Conservation (phyloP, 495 filamentous ascomycete genomes). For the Xylaria grammica region DNA sequence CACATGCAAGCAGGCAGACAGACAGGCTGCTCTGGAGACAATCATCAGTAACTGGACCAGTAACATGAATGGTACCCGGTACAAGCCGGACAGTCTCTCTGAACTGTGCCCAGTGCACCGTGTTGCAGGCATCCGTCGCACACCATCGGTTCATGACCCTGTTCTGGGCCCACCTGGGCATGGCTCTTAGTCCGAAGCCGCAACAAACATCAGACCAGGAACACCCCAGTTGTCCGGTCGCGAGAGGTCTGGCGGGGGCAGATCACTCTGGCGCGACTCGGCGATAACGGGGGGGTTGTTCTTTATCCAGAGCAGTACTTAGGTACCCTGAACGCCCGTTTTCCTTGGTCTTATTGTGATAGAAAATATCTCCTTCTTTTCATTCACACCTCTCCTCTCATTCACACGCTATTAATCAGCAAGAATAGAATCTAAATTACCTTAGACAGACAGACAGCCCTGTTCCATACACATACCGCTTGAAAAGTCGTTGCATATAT, state of each 20-base stretch:
- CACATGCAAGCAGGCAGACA: no score
- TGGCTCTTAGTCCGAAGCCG: slow-evolving; percentile 26
- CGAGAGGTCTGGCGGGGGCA: neutral
- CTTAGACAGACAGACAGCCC: neutral
- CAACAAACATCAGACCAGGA: slow-evolving; percentile 16
- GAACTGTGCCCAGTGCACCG: slow-evolving; percentile 17
- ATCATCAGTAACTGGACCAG: no score
- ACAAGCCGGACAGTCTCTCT: neutral
- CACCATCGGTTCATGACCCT: neutral
- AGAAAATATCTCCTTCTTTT: neutral
- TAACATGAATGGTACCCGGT: slow-evolving; percentile 1
- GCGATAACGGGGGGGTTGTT: slow-evolving; percentile 14
- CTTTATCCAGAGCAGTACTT: slow-evolving; percentile 13
- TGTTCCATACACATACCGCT: neutral
- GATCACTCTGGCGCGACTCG: slow-evolving; percentile 10
- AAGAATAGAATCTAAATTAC: neutral
- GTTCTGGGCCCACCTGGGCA: neutral
- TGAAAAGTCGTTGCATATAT: slow-evolving; percentile 4
- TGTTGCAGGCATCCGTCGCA: slow-evolving; percentile 6
- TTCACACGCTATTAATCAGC: neutral
- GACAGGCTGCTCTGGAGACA: no score
- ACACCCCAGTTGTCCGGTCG: slow-evolving; percentile 10
- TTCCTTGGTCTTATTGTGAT: slow-evolving; percentile 1
- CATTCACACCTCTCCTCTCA: neutral
- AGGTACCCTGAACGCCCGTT: slow-evolving; percentile 18